Evolutionary conservation across 208 protist genomes (phyloP).

Genomic region (Crithidia fasciculata): DNA sequence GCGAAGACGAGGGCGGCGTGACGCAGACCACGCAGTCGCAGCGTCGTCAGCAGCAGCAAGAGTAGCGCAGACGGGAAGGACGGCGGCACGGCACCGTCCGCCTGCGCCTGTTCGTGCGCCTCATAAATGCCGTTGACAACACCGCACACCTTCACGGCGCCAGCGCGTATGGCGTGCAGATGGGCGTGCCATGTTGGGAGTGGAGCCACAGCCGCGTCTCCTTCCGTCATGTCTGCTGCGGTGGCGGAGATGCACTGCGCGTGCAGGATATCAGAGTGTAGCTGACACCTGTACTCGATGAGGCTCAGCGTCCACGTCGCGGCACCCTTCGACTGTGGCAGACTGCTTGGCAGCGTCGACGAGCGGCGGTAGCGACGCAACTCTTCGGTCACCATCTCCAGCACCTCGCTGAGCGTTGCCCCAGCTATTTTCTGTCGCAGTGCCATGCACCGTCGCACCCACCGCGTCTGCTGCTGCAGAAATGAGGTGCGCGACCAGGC

Average conservation of each 20-base stretch:
- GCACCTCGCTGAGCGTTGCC: slow-evolving; percentile 8
- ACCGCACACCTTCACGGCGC: slow-evolving; percentile 22
- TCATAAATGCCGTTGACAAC: slow-evolving; percentile 23
- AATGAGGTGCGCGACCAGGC: slow-evolving; percentile 25
- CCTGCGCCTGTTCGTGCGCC: neutral
- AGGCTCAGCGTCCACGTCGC: slow-evolving; percentile 47
- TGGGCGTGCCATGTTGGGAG: neutral
- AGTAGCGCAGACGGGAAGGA: slow-evolving; percentile 15
- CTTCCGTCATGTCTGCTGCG: neutral
- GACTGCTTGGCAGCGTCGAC: neutral
- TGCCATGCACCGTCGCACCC: slow-evolving; percentile 11
- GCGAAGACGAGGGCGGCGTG: slow-evolving; percentile 30
- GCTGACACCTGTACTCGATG: slow-evolving; percentile 34
- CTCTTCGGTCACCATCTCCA: slow-evolving; percentile 18
- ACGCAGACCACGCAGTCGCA: slow-evolving; percentile 37
- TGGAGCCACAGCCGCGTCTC: neutral
- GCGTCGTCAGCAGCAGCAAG: slow-evolving; percentile 20
- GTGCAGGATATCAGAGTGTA: slow-evolving; percentile 18
- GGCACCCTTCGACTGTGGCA: neutral
- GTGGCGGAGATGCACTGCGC: neutral
- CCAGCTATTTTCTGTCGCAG: slow-evolving; percentile 2
- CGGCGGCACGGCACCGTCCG: neutral
- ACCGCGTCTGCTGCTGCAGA: slow-evolving; percentile 22
- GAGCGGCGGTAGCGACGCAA: slow-evolving; percentile 3
- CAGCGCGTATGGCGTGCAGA: neutral